These are phyloP conservation scores for Trichoderma oligosporum DNA, from an alignment of 2,329 filamentous ascomycete genomes.

Conservation along the genomic window DNA sequence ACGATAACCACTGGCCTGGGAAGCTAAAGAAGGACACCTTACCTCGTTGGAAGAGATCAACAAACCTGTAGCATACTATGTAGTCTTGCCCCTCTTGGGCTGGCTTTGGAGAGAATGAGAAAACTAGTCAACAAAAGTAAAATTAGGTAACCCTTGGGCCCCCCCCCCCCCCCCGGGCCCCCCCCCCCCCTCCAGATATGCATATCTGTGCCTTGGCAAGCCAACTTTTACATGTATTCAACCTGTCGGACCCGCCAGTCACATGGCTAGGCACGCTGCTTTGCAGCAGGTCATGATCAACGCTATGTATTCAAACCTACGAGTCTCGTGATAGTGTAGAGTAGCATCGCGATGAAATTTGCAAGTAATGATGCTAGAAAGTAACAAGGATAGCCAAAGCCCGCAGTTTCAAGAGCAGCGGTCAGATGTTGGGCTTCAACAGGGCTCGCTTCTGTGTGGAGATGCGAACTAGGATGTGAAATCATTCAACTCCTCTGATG, in stretches of 20 bases:
- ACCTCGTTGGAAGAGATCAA: background rate
- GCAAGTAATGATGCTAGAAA: background rate
- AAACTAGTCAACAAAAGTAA: background rate
- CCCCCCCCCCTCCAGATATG: slow-evolving; percentile 1
- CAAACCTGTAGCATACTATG: background rate
- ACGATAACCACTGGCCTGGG: background rate
- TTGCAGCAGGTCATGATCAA: slow-evolving; percentile 1
- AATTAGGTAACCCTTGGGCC: slow-evolving; percentile 2
- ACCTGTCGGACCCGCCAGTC: slow-evolving; percentile 14
- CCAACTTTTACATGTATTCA: background rate
- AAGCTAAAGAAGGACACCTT: background rate
- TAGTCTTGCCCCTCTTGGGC: background rate
- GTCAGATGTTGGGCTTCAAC: slow-evolving; percentile 8
- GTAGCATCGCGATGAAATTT: slow-evolving; percentile 14
- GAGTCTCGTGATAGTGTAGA: slow-evolving; percentile 12
- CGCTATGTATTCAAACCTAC: slow-evolving; percentile 6
- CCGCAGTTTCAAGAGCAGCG: slow-evolving; percentile 6
- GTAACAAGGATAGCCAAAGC: background rate
- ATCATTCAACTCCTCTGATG: background rate
- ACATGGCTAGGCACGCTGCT: slow-evolving; percentile 15
- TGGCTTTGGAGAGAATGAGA: background rate
- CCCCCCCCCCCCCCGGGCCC: no score
- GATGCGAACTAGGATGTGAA: background rate
- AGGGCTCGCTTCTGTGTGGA: background rate
- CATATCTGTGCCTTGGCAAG: slow-evolving; percentile 8